These are phyloP conservation scores for Leccinellum luteum DNA, from an alignment of 768 basidiomycete species.

Conservation along the genomic window DNA sequence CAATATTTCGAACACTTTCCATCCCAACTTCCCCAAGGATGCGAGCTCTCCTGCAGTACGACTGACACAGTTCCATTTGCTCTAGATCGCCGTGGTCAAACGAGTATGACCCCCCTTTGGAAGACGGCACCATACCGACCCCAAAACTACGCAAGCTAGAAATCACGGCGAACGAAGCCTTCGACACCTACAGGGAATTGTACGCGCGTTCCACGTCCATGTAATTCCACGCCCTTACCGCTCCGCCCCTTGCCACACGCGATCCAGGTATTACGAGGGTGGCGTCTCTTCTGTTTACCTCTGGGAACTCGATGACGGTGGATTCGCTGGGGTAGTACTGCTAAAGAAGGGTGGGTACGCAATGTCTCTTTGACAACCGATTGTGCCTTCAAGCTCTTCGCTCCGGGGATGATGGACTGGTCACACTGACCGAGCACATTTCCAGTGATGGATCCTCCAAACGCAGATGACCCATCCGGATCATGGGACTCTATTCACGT, in stretches of 20 bases:
- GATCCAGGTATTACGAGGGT: conserved; percentile 89
- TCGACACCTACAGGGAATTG: conserved; percentile 97
- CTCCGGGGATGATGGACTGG: neutral
- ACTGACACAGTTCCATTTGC: conserved; percentile 11
- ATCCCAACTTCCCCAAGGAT: neutral
- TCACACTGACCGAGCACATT: conserved; percentile 2
- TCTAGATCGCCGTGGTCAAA: conserved; percentile 97
- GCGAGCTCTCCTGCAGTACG: neutral
- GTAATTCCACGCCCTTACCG: neutral
- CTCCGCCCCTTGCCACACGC: neutral
- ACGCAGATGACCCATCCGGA: conserved; percentile 65
- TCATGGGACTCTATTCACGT: conserved; percentile 99
- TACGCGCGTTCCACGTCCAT: conserved; percentile 37
- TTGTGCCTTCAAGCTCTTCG: conserved; percentile 2
- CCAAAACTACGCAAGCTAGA: conserved; percentile 87
- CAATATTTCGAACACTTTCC: neutral
- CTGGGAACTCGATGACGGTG: conserved; percentile 96
- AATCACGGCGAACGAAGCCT: conserved; percentile 91
- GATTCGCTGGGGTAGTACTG: conserved; percentile 94
- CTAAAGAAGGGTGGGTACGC: conserved; percentile 80
- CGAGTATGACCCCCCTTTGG: conserved; percentile 86
- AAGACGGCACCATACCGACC: conserved; percentile 86
- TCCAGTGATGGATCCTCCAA: conserved; percentile 59
- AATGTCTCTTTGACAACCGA: neutral
- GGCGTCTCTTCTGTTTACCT: conserved; percentile 96